Evolutionary conservation across 208 protist genomes (phyloP), one percentile per base, ranked within the genome.

Genomic region (Leishmania gerbilli): DNA sequence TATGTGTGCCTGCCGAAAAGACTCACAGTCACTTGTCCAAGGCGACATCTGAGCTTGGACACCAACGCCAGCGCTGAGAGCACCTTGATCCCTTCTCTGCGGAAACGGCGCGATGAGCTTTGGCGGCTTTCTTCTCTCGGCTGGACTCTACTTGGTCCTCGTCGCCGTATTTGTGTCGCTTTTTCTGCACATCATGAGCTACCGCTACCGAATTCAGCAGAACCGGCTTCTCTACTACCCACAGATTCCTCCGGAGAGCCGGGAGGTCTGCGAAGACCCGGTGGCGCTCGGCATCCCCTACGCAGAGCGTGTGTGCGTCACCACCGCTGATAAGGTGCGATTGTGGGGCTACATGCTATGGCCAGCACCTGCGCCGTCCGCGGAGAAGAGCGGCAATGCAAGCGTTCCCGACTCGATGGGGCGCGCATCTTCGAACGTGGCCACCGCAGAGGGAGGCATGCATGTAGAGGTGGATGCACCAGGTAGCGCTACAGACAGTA

Each of bases 281-380:
- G 79, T 83, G 13, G 81, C 91, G 0, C 74, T 80, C 47, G 92
- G 89, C 42, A 88, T 95, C 27, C 67, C 75, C 3, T 86, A 92
- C 79, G 87, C 89, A n/a, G 91, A 96, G 78, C 79, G 85, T 31
- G 84, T 98, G 5, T 76, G 82, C n/a, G 87, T 98, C 72, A 74
- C 77, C 62, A 95, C 92, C 0, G 64, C 60, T 1, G 95, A 98
- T 77, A 92, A 91, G 17, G 85, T 96, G 19, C 87, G 58, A 8
- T 81, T 98, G 68, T 87, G 85, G 19, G 95, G 93, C 15, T 98
- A 92, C 79, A 87, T 96, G 34, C 78, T 98, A 80, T 96, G 91
- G 90, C 92, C 91, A 0, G 71, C 40, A n/a, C 45, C 80, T 8
- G 64, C 75, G n/a, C 82, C 84, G n/a, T 51, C 75, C 1, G 15